A percentile compares a stretch with the other conserved stretches of the same genome.
phyloP scores from a whole-genome alignment of 129 eudicot species.

The Lactuca saligna region DNA sequence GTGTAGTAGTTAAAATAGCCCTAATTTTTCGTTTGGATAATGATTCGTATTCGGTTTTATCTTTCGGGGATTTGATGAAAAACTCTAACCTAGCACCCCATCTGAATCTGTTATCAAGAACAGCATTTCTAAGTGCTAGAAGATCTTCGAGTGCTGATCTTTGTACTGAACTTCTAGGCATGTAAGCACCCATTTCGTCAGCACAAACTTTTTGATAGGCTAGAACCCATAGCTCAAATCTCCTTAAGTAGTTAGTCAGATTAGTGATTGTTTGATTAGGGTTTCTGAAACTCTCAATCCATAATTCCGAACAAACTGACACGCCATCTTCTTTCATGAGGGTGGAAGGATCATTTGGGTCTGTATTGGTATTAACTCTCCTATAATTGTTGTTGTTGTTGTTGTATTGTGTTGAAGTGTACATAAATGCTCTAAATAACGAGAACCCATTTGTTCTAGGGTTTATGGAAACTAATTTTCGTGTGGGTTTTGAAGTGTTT shows the following conservation, averaged over 20 bases:
- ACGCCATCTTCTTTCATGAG: constrained; percentile 89
- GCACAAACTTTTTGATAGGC: constrained; percentile 89
- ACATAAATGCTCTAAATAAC: constrained; percentile 42
- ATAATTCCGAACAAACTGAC: constrained; percentile 67
- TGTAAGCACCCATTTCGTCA: constrained; percentile 72
- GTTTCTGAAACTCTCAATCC: constrained; percentile 74
- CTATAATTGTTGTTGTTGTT: constrained; percentile 19
- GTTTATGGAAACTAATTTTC: constrained; percentile 1
- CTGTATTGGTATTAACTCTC: constrained; percentile 16
- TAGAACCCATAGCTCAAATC: constrained; percentile 86
- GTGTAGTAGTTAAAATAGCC: constrained; percentile 67
- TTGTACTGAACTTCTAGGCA: constrained; percentile 67
- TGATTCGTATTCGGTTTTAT: constrained; percentile 61
- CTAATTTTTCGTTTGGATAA: constrained; percentile 68
- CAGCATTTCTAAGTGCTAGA: constrained; percentile 75
- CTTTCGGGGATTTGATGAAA: constrained; percentile 68
- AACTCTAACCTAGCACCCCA: constrained; percentile 79
- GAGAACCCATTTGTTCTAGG: constrained; percentile 33
- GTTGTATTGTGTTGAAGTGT: constrained; percentile 40
- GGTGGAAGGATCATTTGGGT: constrained; percentile 75
- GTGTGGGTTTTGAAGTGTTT: constrained; percentile 23
- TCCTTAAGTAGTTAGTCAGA: constrained; percentile 56
- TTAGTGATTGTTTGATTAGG: constrained; percentile 56
- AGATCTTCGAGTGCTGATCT: constrained; percentile 66
- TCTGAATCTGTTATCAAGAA: constrained; percentile 61